phyloP scores from a whole-genome alignment of 371 early-diverging fungal species.

The Pancytospora philotis region DNA sequence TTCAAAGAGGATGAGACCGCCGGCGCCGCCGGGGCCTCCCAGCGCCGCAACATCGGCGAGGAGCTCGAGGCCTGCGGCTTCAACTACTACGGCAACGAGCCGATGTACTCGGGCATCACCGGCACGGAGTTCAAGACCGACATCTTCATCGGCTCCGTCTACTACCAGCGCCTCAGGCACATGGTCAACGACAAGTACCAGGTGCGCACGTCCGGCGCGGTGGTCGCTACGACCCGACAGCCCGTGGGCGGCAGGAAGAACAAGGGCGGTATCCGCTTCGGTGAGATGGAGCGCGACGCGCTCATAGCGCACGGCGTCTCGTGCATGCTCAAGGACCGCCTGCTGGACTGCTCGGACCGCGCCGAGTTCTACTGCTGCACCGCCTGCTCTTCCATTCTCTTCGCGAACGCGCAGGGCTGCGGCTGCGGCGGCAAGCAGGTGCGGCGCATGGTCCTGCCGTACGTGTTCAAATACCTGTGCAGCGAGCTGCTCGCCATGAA shows the following conservation, averaged over 20 bases:
- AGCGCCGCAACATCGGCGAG: constrained; percentile 82
- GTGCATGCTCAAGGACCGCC: constrained; percentile 76
- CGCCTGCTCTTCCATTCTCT: constrained; percentile 78
- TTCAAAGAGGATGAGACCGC: constrained; percentile 40
- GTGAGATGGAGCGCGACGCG: constrained; percentile 96
- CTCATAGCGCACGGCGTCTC: constrained; percentile 91
- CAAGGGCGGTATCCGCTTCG: constrained; percentile 88
- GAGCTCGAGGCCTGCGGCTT: constrained; percentile 83
- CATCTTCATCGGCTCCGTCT: constrained; percentile 92
- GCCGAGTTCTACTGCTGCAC: constrained; percentile 81
- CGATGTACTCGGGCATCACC: constrained; percentile 64
- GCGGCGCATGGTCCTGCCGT: constrained; percentile 82
- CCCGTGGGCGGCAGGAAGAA: constrained; percentile 94
- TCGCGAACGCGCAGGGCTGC: constrained; percentile 63
- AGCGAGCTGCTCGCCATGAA: constrained; percentile 92
- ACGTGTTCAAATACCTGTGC: constrained; percentile 68
- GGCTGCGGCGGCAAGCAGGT: constrained; percentile 75
- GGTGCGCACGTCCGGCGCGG: constrained; percentile 83
- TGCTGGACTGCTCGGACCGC: constrained; percentile 81
- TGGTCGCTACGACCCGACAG: constrained; percentile 81
- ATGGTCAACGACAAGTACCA: constrained; percentile 99
- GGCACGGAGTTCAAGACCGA: constrained; percentile 82
- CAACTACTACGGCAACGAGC: constrained; percentile 96
- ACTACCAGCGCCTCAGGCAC: constrained; percentile 95
- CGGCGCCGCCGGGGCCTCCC: no score